Base-by-base conservation (phyloP, 2,329 filamentous ascomycete genomes). In the Fusarium hostae region DNA sequence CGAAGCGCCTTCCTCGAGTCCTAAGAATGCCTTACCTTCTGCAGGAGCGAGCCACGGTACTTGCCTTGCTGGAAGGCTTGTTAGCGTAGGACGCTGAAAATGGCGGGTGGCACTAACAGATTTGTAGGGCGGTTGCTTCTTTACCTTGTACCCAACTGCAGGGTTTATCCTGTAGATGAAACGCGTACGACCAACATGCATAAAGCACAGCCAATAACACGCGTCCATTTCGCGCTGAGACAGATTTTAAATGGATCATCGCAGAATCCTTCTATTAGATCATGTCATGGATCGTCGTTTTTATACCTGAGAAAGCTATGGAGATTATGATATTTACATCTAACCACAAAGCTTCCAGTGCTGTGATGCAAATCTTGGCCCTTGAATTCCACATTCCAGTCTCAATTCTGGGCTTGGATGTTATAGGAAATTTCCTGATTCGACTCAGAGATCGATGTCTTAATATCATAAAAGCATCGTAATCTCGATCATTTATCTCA, bases 131-230 rank as follows among this genome's bases (percentile, higher is more conserved):
- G 18, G 34, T 11, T 39, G 13, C 7, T n/a, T 3, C 34, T 12
- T 1, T 1, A 1, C 3, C n/a, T 6, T 44, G 55, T 50, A 37
- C 7, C 32, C 2, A 50, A 12, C 13, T 35, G 15, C 43, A 58
- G 55, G 55, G 44, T 50, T 28, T 30, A 48, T 1, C 1, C 2
- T 50, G 32, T n/a, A n/a, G 32, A 22, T 58, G 55, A 58, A 58
- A 58, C 55, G 11, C 24, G 39, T 20, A 58, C 22, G 24, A 32
- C 55, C 55, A 58, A 39, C 55, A 30, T 51, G 43, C 44, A 58
- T 58, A 52, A 1, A 24, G 1, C 24, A 32, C 34, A 39, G 34
- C 55, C 55, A 58, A 52, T 58, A 9, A 6, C 12, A 58, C 9
- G 16, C 24, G 32, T 3, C 20, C 24, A 32, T 24, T n/a, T 58